A percentile compares a stretch with the other conserved stretches of the same genome.
Conservation (phyloP, 2,329 filamentous ascomycete genomes). For the Ceratocystiopsis minuta region DNA sequence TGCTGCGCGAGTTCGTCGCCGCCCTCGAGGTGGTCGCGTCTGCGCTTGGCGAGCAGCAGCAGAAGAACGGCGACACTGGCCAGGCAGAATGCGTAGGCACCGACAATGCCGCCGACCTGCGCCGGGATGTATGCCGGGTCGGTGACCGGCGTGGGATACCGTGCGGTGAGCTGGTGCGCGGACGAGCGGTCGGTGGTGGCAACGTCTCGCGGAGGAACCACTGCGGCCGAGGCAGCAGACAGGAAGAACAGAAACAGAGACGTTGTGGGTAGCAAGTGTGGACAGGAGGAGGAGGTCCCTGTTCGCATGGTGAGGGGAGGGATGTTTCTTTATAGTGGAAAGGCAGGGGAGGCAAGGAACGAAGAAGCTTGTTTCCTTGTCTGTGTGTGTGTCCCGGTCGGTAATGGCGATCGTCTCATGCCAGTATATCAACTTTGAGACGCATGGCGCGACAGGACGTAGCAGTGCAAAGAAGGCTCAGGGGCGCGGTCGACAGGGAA, state of each 20-base stretch:
- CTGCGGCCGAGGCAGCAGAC: too few relatives aligned
- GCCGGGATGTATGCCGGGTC: slow-evolving; percentile 52
- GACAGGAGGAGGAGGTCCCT: too few relatives aligned
- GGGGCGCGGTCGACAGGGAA: too few relatives aligned
- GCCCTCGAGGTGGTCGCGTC: slow-evolving; percentile 31
- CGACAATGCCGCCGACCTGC: slow-evolving; percentile 69
- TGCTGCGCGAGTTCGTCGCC: slow-evolving; percentile 29
- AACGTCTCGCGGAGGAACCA: too few relatives aligned
- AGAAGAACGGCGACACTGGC: slow-evolving; percentile 53
- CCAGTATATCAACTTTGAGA: slow-evolving; percentile 5
- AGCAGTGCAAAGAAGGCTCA: background rate
- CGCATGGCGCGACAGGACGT: slow-evolving; percentile 7
- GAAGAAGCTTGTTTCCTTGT: slow-evolving; percentile 15
- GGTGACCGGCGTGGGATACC: slow-evolving; percentile 34
- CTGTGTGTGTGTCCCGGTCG: background rate
- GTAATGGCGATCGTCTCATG: slow-evolving; percentile 3
- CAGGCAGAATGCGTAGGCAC: slow-evolving; percentile 63
- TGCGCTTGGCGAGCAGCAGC: slow-evolving; percentile 38
- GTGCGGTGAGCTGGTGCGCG: slow-evolving; percentile 31
- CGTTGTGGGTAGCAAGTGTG: too few relatives aligned
- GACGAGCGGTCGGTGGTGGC: slow-evolving; percentile 5
- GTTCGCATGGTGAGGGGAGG: too few relatives aligned
- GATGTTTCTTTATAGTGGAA: too few relatives aligned
- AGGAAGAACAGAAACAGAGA: too few relatives aligned
- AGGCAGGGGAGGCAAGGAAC: slow-evolving; percentile 18